These are phyloP conservation scores for Boletus vinaceobasis DNA, from an alignment of 768 basidiomycete species.

Conservation along the genomic window DNA sequence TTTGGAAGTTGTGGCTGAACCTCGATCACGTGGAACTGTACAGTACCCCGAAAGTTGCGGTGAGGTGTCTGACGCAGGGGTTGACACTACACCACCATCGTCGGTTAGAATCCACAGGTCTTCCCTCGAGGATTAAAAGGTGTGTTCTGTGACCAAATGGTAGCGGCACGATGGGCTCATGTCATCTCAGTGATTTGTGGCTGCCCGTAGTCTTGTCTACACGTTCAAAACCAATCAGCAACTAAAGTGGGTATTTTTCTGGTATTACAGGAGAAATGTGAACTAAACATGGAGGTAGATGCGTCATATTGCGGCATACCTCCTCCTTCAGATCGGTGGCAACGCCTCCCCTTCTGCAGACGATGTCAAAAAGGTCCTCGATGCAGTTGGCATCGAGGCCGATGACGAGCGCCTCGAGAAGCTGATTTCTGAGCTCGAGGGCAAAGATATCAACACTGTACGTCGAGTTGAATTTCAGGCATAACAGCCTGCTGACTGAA, in stretches of 20 bases:
- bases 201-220: conserved; percentile 56
- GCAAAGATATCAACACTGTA: conserved; percentile 84
- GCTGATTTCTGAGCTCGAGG: conserved; percentile 85
- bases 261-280: not conserved
- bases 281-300: conserved; percentile 45
- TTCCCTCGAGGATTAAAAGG: conserved; percentile 91
- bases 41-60: conserved; percentile 38
- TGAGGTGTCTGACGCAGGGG: not conserved
- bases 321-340: conserved; percentile 94
- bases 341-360: conserved; percentile 81
- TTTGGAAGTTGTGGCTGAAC: conserved; percentile 42
- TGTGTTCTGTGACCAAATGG: conserved; percentile 6
- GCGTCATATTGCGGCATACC: conserved; percentile 94
- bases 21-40: conserved; percentile 56
- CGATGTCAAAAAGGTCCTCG: conserved; percentile 87
- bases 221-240: conserved; percentile 29
- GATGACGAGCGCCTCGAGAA: conserved; percentile 78
- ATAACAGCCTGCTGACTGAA: not conserved
- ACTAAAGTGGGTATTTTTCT: conserved; percentile 41
- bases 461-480: conserved; percentile 20
- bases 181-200: conserved; percentile 79
- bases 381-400: conserved; percentile 81
- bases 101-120: conserved; percentile 94
- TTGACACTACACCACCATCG: conserved; percentile 33
- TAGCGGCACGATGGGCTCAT: conserved; percentile 2